Percentiles rank a stretch among this genome's conserved stretches.
Conservation (phyloP, 352 stramenopile genomes). For the Phytophthora ramorum region DNA sequence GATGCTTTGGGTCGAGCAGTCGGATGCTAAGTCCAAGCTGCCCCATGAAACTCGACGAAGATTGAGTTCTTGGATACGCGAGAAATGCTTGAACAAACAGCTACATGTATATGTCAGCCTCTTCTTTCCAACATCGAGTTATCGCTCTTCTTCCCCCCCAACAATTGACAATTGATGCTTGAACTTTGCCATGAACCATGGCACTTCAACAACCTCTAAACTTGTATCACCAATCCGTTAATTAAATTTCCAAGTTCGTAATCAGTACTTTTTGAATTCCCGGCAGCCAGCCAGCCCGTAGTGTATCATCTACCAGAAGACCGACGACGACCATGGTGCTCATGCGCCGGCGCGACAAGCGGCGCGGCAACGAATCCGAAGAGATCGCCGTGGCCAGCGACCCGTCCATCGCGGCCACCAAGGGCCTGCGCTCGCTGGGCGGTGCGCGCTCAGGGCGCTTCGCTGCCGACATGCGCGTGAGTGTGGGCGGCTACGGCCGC, state of each 20-base stretch:
- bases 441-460: slow-evolving; percentile 68
- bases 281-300: slow-evolving; percentile 12
- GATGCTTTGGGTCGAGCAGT: no score
- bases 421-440: slow-evolving; percentile 65
- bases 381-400: slow-evolving; percentile 71
- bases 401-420: slow-evolving; percentile 69
- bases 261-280: neutral
- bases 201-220: neutral
- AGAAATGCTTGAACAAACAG: neutral
- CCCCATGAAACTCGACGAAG: no score
- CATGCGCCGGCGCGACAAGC: slow-evolving; percentile 76
- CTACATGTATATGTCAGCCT: no score
- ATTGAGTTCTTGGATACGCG: no score
- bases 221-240: neutral
- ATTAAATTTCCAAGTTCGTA: neutral
- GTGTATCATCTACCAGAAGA: neutral
- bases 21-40: no score
- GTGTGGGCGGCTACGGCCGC: slow-evolving; percentile 74
- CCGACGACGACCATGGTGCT: slow-evolving; percentile 56
- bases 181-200: no score
- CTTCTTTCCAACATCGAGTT: no score
- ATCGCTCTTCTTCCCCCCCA: no score
- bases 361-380: slow-evolving; percentile 63
- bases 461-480: slow-evolving; percentile 81
- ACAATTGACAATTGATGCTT: no score